These are phyloP conservation scores for Bifiguratus adelaidae DNA, from an alignment of 192 early-diverging fungal species.

Conservation along the genomic window DNA sequence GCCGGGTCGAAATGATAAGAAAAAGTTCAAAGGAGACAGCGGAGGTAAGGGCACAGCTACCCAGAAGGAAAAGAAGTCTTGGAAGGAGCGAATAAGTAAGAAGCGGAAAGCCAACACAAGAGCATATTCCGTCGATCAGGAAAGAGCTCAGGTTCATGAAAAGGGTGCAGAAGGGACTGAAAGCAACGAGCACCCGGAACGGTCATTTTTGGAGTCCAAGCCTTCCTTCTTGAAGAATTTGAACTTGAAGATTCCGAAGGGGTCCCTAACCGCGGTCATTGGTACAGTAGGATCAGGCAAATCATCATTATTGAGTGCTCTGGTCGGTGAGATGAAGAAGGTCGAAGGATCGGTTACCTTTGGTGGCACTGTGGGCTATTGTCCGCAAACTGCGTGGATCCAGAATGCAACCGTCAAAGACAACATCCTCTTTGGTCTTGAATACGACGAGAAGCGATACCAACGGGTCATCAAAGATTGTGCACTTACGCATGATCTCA, in stretches of 20 bases:
- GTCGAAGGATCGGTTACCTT: constrained; percentile 42
- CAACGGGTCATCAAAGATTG: constrained; percentile 43
- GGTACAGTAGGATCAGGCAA: constrained; percentile 83
- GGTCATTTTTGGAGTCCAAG: background rate
- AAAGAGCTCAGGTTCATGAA: constrained; percentile 5
- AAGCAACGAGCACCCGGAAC: background rate
- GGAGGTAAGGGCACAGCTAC: too few relatives aligned
- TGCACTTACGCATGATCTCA: constrained; percentile 40
- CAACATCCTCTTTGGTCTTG: constrained; percentile 62
- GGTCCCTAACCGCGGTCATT: constrained; percentile 65
- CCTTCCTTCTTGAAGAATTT: constrained; percentile 26
- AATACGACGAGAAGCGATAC: constrained; percentile 38
- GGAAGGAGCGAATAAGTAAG: background rate
- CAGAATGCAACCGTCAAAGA: constrained; percentile 62
- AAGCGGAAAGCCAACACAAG: constrained; percentile 6
- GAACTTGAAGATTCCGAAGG: constrained; percentile 14
- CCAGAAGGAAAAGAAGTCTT: constrained; percentile 23
- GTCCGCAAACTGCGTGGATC: constrained; percentile 83
- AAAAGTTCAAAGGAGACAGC: constrained; percentile 17
- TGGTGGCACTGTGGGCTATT: constrained; percentile 62
- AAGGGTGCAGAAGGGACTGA: background rate
- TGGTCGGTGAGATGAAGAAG: constrained; percentile 75
- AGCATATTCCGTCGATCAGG: background rate
- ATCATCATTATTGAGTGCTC: constrained; percentile 68
- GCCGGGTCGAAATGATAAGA: constrained; percentile 12